Conservation (phyloP, 345 rosid species). For the Geranium rotundifolium region DNA sequence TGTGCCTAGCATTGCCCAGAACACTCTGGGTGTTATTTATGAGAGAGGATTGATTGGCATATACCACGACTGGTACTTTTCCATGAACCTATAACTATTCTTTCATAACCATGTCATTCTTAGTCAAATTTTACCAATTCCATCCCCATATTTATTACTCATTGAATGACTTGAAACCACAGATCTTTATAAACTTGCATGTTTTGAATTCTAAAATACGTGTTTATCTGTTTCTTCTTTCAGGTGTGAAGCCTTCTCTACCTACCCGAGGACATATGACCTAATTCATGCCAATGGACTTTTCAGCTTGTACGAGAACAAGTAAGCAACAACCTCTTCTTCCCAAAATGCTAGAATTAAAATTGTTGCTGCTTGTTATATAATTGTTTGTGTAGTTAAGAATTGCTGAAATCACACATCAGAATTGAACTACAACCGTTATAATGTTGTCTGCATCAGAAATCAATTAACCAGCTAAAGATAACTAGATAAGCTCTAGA, state of each 20-base stretch:
- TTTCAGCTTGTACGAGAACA: conserved; percentile 65
- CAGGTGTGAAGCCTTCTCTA: conserved; percentile 99
- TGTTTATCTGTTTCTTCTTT: conserved; percentile 12
- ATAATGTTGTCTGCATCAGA: background rate
- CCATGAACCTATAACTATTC: background rate
- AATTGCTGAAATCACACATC: background rate
- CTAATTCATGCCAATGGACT: conserved; percentile 76
- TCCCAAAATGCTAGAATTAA: background rate
- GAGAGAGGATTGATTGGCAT: conserved; percentile 91
- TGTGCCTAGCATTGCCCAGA: conserved; percentile 61
- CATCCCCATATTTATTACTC: no score
- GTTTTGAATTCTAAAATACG: background rate
- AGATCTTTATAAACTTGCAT: background rate
- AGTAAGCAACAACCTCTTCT: conserved; percentile 21
- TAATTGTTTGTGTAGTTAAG: background rate
- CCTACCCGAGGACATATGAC: conserved; percentile 94
- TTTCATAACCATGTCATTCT: background rate
- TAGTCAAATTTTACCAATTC: no score
- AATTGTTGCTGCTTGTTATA: background rate
- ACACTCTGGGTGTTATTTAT: conserved; percentile 73
- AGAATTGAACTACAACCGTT: background rate
- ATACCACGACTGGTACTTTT: conserved; percentile 84
- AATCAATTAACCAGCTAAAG: background rate
- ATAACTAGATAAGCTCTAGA: no score
- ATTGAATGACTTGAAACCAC: no score